A percentile compares a stretch with the other conserved stretches of the same genome.
Evolutionary conservation across 768 basidiomycete species (phyloP).

Genomic region (Hortiboletus campestris): DNA sequence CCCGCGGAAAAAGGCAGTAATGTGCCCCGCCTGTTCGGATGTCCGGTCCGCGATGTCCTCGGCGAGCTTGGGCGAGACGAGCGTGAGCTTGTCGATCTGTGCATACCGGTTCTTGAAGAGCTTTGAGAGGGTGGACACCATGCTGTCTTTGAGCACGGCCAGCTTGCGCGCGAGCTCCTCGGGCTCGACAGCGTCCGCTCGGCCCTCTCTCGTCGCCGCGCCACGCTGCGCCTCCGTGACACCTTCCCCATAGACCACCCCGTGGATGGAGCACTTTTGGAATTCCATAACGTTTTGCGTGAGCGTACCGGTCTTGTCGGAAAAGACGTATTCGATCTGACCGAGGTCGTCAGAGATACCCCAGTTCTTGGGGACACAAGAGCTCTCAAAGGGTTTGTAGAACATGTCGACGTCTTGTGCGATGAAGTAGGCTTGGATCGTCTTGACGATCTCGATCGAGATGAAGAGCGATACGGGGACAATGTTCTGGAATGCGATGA

Average conservation of each 20-base stretch:
- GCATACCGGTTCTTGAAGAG: conserved; percentile 87
- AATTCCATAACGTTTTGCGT: conserved; percentile 99
- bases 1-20: conserved; percentile 90
- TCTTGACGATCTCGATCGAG: conserved; percentile 97
- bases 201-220: conserved; percentile 80
- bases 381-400: conserved; percentile 79
- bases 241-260: conserved; percentile 87
- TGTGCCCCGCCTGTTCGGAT: conserved; percentile 57
- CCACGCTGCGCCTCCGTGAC: conserved; percentile 95
- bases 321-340: conserved; percentile 94
- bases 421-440: conserved; percentile 95
- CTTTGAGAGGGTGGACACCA: conserved; percentile 73
- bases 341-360: conserved; percentile 98
- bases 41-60: conserved; percentile 66
- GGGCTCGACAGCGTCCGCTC: conserved; percentile 60
- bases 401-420: conserved; percentile 97
- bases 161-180: conserved; percentile 71
- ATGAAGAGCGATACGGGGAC: conserved; percentile 96
- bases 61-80: conserved; percentile 84
- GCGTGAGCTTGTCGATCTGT: conserved; percentile 77
- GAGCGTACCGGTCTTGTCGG: conserved; percentile 94
- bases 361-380: conserved; percentile 96
- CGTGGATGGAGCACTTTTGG: conserved; percentile 88
- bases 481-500: conserved; percentile 97
- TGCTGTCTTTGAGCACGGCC: conserved; percentile 62